phyloP scores from a whole-genome alignment of 805 yeast species.

The Kuraishia floccosa region DNA sequence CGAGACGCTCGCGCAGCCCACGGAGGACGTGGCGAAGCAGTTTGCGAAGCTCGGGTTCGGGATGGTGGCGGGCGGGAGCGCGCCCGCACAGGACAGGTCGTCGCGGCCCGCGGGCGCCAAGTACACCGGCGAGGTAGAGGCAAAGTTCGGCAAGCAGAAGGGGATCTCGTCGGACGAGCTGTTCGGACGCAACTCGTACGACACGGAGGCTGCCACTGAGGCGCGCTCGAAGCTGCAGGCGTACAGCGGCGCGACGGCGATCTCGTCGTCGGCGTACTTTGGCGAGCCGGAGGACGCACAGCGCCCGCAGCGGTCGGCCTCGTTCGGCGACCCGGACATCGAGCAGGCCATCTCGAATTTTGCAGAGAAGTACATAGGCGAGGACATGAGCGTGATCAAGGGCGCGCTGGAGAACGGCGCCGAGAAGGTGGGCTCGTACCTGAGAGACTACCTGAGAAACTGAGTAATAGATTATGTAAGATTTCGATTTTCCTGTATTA shows the following conservation, averaged over 20 bases:
- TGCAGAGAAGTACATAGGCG: conserved; percentile 61
- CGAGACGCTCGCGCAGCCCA: conserved; percentile 9
- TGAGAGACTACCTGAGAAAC: conserved; percentile 72
- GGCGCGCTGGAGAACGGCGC: conserved; percentile 95
- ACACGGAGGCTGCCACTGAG: conserved; percentile 65
- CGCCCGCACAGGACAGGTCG: background rate
- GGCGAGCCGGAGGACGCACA: conserved; percentile 66
- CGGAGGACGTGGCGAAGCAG: conserved; percentile 47
- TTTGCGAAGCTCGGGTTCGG: conserved; percentile 87
- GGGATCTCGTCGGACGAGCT: conserved; percentile 93
- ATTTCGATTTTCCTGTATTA: no score
- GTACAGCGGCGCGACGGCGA: conserved; percentile 79
- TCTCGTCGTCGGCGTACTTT: conserved; percentile 86
- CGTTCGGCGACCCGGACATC: conserved; percentile 30
- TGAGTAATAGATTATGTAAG: conserved; percentile 2
- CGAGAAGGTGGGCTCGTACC: conserved; percentile 68
- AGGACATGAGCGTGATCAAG: conserved; percentile 80
- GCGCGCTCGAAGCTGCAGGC: conserved; percentile 73
- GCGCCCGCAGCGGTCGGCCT: conserved; percentile 14
- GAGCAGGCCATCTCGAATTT: conserved; percentile 43
- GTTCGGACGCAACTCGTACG: conserved; percentile 82
- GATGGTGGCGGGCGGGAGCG: conserved; percentile 48
- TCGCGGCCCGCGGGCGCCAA: conserved; percentile 31
- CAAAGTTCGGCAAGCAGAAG: conserved; percentile 79
- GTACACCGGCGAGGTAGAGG: conserved; percentile 65